Evolutionary conservation across 768 basidiomycete genomes (phyloP), one percentile per base, ranked within the genome.

Genomic region (Fibroporia radiculosa): DNA sequence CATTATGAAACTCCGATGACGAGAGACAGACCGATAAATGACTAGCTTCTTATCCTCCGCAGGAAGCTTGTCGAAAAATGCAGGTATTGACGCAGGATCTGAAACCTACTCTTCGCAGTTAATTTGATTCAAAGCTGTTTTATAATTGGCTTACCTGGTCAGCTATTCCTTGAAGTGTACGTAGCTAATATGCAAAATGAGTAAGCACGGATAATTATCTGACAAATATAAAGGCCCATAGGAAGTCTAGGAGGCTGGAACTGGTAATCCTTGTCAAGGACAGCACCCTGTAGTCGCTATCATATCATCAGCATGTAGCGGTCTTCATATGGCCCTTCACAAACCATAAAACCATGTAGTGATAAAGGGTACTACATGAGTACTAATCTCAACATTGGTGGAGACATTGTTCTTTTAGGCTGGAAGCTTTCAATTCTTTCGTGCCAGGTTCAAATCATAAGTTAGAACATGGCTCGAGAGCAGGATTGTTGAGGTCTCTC

Each of bases 221-320:
- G 20, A 26, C 6, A 27, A 28, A 14, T 40, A 28, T n/a, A 14
- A 3, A n/a, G 43, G 33, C 74, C 31, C 43, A 85, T 83, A 10
- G 87, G 84, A 14, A 86, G 67, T 4, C 66, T 59, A 44, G 67
- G 67, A 1, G 84, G 82, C 84, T 84, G 89, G n/a, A 66, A 60
- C 16, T 66, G 62, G 50, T 75, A 74, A 32, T 68, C 66, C 12
- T 54, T 66, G 18, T 54, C 45, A 4, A 80, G 51, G 6, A 60
- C 55, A 52, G 85, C 84, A 11, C 85, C 87, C 82, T 88, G 49
- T 3, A 44, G 6, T 5, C 24, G 20, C 11, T 44, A 53, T 49
- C 31, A 6, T 38, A 11, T 25, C 16, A 7, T 19, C n/a, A 44
- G 32, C 38, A 23, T 27, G 1, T 2, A 14, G 18, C 25, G 3